A percentile compares a stretch with the other conserved stretches of the same genome.
phyloP scores from a whole-genome alignment of 1,284 basidiomycete species.

The Ustanciosporium gigantosporum region DNA sequence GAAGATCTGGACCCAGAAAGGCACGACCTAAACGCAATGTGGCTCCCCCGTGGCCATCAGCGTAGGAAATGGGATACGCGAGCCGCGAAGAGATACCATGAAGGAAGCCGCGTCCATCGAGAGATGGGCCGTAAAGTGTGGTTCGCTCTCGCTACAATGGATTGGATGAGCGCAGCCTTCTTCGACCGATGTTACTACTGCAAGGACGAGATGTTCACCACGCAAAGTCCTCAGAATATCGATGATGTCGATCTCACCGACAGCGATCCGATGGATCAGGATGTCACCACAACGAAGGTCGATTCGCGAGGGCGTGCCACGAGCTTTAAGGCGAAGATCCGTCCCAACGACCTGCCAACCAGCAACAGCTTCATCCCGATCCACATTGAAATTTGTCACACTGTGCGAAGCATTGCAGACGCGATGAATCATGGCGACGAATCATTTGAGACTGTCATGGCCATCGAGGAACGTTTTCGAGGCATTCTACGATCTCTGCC shows the following conservation, averaged over 20 bases:
- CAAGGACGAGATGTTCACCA: conserved; percentile 42
- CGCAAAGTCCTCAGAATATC: conserved; percentile 43
- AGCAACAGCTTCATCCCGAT: conserved; percentile 45
- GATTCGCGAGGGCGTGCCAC: conserved; percentile 2
- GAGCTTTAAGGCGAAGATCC: conserved; percentile 19
- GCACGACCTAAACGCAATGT: conserved; percentile 34
- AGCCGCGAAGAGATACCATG: conserved; percentile 24
- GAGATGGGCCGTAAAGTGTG: conserved; percentile 37
- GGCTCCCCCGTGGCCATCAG: conserved; percentile 14
- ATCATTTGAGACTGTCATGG: conserved; percentile 40
- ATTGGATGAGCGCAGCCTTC: conserved; percentile 27
- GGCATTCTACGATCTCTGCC: conserved; percentile 35
- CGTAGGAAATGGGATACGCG: conserved; percentile 11
- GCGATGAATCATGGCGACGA: conserved; percentile 24
- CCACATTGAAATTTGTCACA: conserved; percentile 40
- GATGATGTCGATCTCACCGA: conserved; percentile 43
- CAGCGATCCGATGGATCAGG: conserved; percentile 3
- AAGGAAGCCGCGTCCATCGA: conserved; percentile 23
- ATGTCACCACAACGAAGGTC: conserved; percentile 1
- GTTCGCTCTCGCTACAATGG: conserved; percentile 36
- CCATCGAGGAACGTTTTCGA: conserved; percentile 42
- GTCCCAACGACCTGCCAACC: conserved; percentile 17
- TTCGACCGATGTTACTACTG: conserved; percentile 33
- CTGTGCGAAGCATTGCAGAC: conserved; percentile 35
- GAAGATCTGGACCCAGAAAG: conserved; percentile 29